These are phyloP conservation scores for Mortierella hygrophila DNA, from an alignment of 192 early-diverging fungal species.

Conservation along the genomic window DNA sequence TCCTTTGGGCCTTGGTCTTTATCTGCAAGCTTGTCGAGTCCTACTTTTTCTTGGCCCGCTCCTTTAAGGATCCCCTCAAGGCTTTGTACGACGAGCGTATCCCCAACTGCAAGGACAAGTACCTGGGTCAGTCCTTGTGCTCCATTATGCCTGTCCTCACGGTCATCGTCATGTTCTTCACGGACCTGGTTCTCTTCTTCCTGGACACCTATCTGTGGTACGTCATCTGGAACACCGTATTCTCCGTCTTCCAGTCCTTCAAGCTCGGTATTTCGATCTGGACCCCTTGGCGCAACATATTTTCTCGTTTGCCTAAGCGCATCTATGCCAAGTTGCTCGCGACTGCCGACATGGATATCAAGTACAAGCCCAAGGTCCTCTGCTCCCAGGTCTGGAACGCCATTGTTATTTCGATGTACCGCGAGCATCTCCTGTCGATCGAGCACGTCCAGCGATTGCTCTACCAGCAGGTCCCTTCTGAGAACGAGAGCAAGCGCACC, in stretches of 20 bases:
- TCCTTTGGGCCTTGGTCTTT: constrained; percentile 80
- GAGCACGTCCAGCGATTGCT: constrained; percentile 81
- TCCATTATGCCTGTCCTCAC: constrained; percentile 76
- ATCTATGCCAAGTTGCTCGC: constrained; percentile 83
- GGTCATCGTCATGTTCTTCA: constrained; percentile 79
- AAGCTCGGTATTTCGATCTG: constrained; percentile 85
- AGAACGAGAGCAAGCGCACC: constrained; percentile 70
- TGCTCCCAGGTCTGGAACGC: constrained; percentile 91
- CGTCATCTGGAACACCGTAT: constrained; percentile 86
- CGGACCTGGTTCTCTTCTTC: constrained; percentile 83
- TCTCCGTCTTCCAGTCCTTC: constrained; percentile 83
- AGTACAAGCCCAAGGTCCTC: constrained; percentile 83
- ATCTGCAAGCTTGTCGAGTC: constrained; percentile 84
- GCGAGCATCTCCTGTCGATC: constrained; percentile 80
- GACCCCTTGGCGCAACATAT: constrained; percentile 87
- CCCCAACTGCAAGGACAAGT: constrained; percentile 70
- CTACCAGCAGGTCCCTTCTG: constrained; percentile 74
- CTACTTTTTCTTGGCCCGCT: constrained; percentile 85
- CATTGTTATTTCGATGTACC: constrained; percentile 86
- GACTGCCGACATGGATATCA: constrained; percentile 78
- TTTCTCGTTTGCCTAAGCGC: constrained; percentile 82
- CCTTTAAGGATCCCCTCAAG: constrained; percentile 83
- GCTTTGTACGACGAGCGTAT: constrained; percentile 64
- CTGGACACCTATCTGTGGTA: constrained; percentile 92
- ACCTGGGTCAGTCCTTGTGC: constrained; percentile 70